Conservation (phyloP, 192 early-diverging fungal genomes). For the Podila epigama region DNA sequence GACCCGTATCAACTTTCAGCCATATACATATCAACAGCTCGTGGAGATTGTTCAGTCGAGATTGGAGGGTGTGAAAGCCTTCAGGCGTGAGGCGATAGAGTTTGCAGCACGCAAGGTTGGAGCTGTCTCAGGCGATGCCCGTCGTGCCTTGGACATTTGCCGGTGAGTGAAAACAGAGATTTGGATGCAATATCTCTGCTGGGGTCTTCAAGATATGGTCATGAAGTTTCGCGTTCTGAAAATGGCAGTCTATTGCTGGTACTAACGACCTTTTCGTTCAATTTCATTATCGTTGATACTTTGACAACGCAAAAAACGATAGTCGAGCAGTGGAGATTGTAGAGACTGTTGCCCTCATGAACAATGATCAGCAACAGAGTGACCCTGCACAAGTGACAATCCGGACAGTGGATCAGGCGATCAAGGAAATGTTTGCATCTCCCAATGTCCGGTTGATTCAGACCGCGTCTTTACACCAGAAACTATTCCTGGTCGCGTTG, state of each 20-base stretch:
- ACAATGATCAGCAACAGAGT: constrained; percentile 8
- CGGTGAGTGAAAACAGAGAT: constrained; percentile 47
- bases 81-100: constrained; percentile 86
- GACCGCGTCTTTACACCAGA: constrained; percentile 80
- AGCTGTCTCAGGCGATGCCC: constrained; percentile 95
- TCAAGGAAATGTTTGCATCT: constrained; percentile 89
- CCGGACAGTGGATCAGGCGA: constrained; percentile 75
- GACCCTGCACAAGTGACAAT: constrained; percentile 64
- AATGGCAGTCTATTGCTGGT: background rate
- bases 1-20: constrained; percentile 90
- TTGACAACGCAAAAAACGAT: background rate
- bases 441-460: constrained; percentile 76
- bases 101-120: constrained; percentile 96
- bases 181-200: too few relatives aligned
- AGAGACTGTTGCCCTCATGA: constrained; percentile 51
- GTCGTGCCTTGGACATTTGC: constrained; percentile 95
- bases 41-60: constrained; percentile 85
- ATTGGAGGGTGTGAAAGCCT: constrained; percentile 73
- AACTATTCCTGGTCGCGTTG: constrained; percentile 83
- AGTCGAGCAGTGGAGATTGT: constrained; percentile 78
- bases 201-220: background rate
- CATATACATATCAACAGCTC: constrained; percentile 90
- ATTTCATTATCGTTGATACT: too few relatives aligned
- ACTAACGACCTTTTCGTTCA: background rate
- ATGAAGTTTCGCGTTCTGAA: too few relatives aligned